phyloP scores from a whole-genome alignment of 139 green algal species.

The Astrephomene gubernaculifera region DNA sequence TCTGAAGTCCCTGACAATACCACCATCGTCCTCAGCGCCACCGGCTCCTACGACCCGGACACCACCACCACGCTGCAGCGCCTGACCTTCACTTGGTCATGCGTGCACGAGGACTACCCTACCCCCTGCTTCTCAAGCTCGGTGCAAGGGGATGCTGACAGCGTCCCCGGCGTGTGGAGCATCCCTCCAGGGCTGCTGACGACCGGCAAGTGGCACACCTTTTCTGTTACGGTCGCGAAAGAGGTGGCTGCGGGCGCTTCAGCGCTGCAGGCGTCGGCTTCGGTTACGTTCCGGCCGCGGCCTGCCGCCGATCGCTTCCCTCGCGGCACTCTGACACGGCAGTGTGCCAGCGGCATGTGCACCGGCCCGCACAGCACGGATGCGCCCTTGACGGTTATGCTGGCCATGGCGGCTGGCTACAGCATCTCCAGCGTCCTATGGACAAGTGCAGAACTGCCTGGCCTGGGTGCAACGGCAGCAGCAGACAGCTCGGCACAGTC shows the following conservation, averaged over 20 bases:
- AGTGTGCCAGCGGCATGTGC: background rate
- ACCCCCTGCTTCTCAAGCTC: background rate
- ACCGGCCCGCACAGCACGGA: background rate
- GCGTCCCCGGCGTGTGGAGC: background rate
- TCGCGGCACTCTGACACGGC: background rate
- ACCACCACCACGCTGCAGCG: background rate
- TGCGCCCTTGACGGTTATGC: background rate
- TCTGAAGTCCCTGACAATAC: background rate
- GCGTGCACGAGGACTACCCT: background rate
- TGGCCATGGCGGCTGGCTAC: background rate
- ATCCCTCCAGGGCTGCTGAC: conserved; percentile 4
- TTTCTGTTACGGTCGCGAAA: conserved; percentile 12
- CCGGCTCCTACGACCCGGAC: background rate
- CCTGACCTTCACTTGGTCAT: conserved; percentile 1
- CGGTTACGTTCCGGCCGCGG: background rate
- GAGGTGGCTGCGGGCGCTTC: background rate
- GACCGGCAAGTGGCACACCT: background rate
- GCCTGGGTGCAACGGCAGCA: background rate
- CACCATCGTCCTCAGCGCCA: background rate
- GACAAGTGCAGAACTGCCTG: background rate
- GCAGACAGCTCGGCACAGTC: background rate
- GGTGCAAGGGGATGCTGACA: background rate
- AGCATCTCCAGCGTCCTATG: background rate
- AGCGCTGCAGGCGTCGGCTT: background rate
- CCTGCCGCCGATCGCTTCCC: background rate